Conservation (phyloP, 2,329 filamentous ascomycete species). For the Fusarium buharicum region DNA sequence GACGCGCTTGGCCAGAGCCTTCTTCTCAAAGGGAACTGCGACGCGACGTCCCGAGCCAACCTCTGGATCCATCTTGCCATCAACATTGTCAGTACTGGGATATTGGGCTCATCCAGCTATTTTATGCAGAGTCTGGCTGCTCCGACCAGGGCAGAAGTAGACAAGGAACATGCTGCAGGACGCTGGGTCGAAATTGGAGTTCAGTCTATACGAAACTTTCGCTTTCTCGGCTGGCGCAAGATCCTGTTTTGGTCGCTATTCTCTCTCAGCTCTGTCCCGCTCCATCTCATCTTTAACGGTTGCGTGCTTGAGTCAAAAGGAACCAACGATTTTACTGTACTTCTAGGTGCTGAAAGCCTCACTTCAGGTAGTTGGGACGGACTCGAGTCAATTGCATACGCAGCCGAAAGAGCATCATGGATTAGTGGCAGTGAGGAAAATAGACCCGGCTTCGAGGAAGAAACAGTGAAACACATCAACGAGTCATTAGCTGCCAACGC, state of each 20-base stretch:
- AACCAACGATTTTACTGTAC: constrained; percentile 21
- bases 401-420: no score
- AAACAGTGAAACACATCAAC: neutral
- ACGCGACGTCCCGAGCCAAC: neutral
- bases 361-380: constrained; percentile 1
- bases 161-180: constrained; percentile 31
- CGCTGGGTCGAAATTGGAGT: constrained; percentile 42
- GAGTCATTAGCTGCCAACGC: constrained; percentile 12
- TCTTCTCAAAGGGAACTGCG: constrained; percentile 9
- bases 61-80: constrained; percentile 32
- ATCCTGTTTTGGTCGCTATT: constrained; percentile 20
- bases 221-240: constrained; percentile 11
- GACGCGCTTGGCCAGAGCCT: constrained; percentile 14
- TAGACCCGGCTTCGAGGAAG: neutral
- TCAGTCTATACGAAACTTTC: constrained; percentile 34
- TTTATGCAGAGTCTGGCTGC: constrained; percentile 51
- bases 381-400: neutral
- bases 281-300: constrained; percentile 30
- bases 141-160: constrained; percentile 48
- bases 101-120: constrained; percentile 52
- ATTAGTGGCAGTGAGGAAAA: no score
- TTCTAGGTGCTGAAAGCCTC: constrained; percentile 13
- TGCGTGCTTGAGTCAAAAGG: constrained; percentile 21
- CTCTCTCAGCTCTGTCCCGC: constrained; percentile 13
- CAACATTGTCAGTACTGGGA: constrained; percentile 38